These are phyloP conservation scores for Brassica hybrid DNA, from an alignment of 441 rosid species.

Conservation along the genomic window DNA sequence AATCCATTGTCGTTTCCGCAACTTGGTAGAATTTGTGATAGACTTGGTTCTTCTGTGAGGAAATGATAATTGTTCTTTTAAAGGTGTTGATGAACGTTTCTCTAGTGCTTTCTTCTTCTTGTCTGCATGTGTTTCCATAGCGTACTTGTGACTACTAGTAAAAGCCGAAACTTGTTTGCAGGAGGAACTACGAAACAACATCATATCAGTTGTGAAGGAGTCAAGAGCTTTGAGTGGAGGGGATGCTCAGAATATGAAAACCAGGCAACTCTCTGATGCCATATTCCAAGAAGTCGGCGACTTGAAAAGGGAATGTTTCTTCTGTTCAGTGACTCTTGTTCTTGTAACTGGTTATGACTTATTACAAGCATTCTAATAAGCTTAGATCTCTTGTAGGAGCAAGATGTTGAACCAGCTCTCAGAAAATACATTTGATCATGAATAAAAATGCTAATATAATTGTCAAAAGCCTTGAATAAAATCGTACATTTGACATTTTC, in stretches of 20 bases:
- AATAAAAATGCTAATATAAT: neutral
- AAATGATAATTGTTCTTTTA: constrained; percentile 8
- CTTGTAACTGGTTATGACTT: neutral
- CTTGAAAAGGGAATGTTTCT: neutral
- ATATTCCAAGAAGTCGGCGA: constrained; percentile 73
- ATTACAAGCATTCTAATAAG: neutral
- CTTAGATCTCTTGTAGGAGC: constrained; percentile 47
- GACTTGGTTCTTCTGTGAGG: neutral
- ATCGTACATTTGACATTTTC: neutral
- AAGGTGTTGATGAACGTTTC: constrained; percentile 4
- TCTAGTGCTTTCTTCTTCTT: too few relatives aligned
- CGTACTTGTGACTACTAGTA: constrained; percentile 1
- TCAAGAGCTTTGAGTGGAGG: constrained; percentile 66
- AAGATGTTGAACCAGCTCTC: constrained; percentile 72
- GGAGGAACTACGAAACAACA: constrained; percentile 75
- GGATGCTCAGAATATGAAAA: constrained; percentile 75
- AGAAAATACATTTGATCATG: constrained; percentile 41
- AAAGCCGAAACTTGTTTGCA: constrained; percentile 39
- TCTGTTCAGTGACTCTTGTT: neutral
- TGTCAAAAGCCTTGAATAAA: neutral
- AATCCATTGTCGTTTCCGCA: neutral
- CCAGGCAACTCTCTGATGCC: constrained; percentile 87
- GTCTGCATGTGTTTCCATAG: neutral
- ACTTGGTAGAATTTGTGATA: neutral
- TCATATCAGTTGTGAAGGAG: constrained; percentile 71